These are phyloP conservation scores for Orbilia blumenaviensis DNA, from an alignment of 2,329 filamentous ascomycete species.

Conservation along the genomic window DNA sequence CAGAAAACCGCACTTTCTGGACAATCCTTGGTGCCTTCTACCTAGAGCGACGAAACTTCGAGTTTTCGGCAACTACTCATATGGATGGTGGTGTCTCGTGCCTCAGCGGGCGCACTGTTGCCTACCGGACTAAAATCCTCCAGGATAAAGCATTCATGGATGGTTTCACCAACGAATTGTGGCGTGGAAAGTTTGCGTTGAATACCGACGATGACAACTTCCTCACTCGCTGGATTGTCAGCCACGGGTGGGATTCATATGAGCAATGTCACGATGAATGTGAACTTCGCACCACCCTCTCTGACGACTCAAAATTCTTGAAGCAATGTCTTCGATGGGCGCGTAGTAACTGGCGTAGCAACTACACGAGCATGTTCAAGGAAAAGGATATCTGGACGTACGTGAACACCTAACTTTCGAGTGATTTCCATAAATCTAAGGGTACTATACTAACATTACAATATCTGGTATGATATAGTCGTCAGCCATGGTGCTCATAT, in stretches of 20 bases:
- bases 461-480: slow-evolving; percentile 68
- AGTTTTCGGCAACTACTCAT: slow-evolving; percentile 93
- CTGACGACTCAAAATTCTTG: slow-evolving; percentile 86
- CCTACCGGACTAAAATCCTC: slow-evolving; percentile 88
- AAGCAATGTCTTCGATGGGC: slow-evolving; percentile 96
- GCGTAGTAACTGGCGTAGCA: slow-evolving; percentile 96
- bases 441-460: slow-evolving; percentile 5
- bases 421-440: neutral
- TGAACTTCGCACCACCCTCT: slow-evolving; percentile 90
- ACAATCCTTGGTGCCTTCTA: slow-evolving; percentile 93
- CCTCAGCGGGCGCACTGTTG: slow-evolving; percentile 92
- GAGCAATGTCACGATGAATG: slow-evolving; percentile 93
- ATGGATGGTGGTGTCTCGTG: slow-evolving; percentile 96
- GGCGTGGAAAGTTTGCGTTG: slow-evolving; percentile 80
- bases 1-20: slow-evolving; percentile 73
- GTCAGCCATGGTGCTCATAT: slow-evolving; percentile 92
- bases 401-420: slow-evolving; percentile 61
- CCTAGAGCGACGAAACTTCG: slow-evolving; percentile 92
- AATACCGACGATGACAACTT: slow-evolving; percentile 99
- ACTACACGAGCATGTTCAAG: slow-evolving; percentile 85
- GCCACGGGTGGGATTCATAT: slow-evolving; percentile 90
- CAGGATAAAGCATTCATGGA: slow-evolving; percentile 85
- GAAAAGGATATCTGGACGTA: slow-evolving; percentile 88
- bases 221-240: slow-evolving; percentile 94
- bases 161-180: slow-evolving; percentile 90